These are phyloP conservation scores for Davidsoniella virescens DNA, from an alignment of 2,329 filamentous ascomycete genomes.

Conservation along the genomic window DNA sequence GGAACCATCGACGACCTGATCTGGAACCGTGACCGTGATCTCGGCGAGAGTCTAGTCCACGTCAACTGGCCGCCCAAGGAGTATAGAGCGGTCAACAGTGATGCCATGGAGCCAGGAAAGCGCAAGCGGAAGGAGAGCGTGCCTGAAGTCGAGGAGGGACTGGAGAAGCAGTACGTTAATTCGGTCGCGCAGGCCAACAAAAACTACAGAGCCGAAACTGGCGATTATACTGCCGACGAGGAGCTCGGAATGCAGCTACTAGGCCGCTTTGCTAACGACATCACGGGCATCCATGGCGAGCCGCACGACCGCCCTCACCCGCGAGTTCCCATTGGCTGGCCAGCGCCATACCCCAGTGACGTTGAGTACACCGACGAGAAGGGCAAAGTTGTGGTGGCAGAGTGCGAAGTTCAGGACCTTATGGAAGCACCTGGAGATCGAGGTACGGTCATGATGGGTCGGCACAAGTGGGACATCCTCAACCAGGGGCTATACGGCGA, in stretches of 20 bases:
- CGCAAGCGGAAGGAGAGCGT: no score
- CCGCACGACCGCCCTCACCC: slow-evolving; percentile 1
- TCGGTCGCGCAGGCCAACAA: no score
- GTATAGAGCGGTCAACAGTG: no score
- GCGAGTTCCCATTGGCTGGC: slow-evolving; percentile 3
- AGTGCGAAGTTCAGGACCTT: neutral
- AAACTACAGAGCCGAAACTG: no score
- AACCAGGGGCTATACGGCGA: no score
- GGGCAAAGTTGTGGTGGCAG: neutral
- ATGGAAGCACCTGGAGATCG: no score
- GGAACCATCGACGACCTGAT: slow-evolving; percentile 7
- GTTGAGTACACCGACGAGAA: neutral
- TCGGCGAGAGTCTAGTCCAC: slow-evolving; percentile 15
- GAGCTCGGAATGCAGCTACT: neutral
- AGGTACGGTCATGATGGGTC: no score
- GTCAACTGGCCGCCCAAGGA: neutral
- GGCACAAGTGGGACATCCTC: no score
- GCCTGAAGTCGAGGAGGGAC: no score
- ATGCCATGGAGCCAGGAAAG: no score
- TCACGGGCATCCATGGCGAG: slow-evolving; percentile 1
- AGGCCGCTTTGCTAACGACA: slow-evolving; percentile 1
- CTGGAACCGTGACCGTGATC: slow-evolving; percentile 16
- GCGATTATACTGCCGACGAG: no score
- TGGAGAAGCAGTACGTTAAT: no score
- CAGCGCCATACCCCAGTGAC: neutral